Percentiles rank a stretch among this genome's conserved stretches.
Conservation (phyloP, 192 early-diverging fungal species). For the Entomortierella beljakovae region DNA sequence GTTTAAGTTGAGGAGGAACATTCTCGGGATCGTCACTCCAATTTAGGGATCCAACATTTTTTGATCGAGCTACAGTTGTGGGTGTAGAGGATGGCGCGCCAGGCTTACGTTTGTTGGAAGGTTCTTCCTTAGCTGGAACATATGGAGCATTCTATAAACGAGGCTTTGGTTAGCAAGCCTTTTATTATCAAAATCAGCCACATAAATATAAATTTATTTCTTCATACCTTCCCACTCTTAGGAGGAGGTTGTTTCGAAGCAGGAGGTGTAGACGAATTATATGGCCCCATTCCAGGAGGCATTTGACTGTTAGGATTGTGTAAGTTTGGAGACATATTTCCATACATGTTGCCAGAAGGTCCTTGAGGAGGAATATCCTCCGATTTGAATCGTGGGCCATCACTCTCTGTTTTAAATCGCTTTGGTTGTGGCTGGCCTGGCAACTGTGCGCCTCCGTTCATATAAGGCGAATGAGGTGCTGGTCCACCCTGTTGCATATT, state of each 20-base stretch:
- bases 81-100: conserved; percentile 26
- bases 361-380: conserved; percentile 53
- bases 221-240: conserved; percentile 30
- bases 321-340: conserved; percentile 55
- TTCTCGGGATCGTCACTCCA: conserved; percentile 75
- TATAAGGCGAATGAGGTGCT: conserved; percentile 55
- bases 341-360: conserved; percentile 37
- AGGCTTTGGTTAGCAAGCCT: not conserved
- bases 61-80: conserved; percentile 16
- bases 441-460: conserved; percentile 50
- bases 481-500: conserved; percentile 40
- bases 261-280: conserved; percentile 36
- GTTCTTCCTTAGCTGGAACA: conserved; percentile 29
- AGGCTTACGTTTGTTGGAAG: conserved; percentile 35
- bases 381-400: conserved; percentile 40
- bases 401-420: conserved; percentile 46
- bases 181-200: not conserved
- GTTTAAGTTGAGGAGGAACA: conserved; percentile 79
- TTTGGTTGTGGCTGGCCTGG: conserved; percentile 56
- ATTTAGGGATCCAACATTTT: conserved; percentile 22
- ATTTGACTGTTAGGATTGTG: conserved; percentile 59
- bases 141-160: conserved; percentile 15
- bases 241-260: conserved; percentile 17
- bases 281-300: conserved; percentile 56
- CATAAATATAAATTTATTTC: too few relatives aligned